Conservation (phyloP, 306 rosid species). For the Cajanus cajan region DNA sequence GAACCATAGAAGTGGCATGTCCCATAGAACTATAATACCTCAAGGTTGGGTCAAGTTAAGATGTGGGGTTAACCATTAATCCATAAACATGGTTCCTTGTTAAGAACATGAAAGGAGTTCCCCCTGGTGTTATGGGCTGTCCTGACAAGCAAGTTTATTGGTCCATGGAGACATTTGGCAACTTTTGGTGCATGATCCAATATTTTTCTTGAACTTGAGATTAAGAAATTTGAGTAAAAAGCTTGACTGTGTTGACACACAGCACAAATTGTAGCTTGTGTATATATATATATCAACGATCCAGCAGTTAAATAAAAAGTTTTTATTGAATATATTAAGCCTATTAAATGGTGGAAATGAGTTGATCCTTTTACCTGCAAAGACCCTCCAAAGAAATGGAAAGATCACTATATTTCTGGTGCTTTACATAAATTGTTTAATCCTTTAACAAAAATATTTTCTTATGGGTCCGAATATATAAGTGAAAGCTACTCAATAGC, state of each 20-base stretch:
- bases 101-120: background rate
- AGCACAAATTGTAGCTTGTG: too few relatives aligned
- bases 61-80: background rate
- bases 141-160: background rate
- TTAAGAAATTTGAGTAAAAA: too few relatives aligned
- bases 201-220: background rate
- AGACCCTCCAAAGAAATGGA: background rate
- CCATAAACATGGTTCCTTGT: background rate
- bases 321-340: too few relatives aligned
- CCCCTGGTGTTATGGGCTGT: background rate
- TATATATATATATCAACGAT: too few relatives aligned
- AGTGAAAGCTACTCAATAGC: background rate
- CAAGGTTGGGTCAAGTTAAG: background rate
- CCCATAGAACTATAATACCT: background rate
- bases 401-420: background rate
- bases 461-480: background rate
- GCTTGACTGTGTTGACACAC: too few relatives aligned
- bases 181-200: background rate
- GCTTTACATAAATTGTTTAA: background rate
- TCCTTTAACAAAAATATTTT: background rate
- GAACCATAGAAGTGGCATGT: background rate
- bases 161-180: conserved; percentile 7
- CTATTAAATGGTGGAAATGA: background rate
- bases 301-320: too few relatives aligned
- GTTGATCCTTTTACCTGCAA: background rate